Base-by-base conservation (phyloP, 192 early-diverging fungal species). In the Backusella morwellensis region DNA sequence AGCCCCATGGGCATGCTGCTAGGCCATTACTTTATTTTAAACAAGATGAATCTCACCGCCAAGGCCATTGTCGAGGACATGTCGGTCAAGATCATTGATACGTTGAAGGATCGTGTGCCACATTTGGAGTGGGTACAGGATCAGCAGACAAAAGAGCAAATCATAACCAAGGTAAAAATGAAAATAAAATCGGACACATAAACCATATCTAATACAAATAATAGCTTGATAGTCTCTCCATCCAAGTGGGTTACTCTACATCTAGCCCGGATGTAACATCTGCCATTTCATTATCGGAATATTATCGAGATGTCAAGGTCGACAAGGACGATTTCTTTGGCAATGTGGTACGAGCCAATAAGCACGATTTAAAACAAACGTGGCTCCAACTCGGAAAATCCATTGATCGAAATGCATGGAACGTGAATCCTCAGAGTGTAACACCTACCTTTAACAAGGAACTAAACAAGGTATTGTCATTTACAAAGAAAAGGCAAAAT, bases 371-470 rank as follows among this genome's bases (percentile, higher is more conserved):
- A 29, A 40, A 77, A 14, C 72, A 75, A 42, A 35, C 32, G 14
- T 73, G 83, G 74, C 17, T 26, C 0, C 40, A 79, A 0, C 47
- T 83, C 76, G 76, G 83, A 34, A 77, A 82, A 32, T 75, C 80
- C 54, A 77, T 90, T 26, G 83, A 88, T 68, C 78, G 78, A 67
- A 75, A 75, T 38, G 67, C 70, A 26, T 90, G 88, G 88, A 66
- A 79, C 32, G 86, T 88, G 86, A 89, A 76, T 59, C 81, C 86
- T 23, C 84, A 87, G 44, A 85, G 90, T 21, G 90, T 87, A 35
- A 83, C 87, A 26, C 86, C 84, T 0, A 83, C 81, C n/a, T 87
- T 87, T 71, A 85, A 85, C 35, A 81, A 81, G 7, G 77, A 75
- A 9, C 72, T 70, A 52, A 89, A 88, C 66, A 83, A 86, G 79